Evolutionary conservation across 176 grass and related monocot species (phyloP), one percentile per base, ranked within the genome.

Genomic region (Cymbopogon citratus): DNA sequence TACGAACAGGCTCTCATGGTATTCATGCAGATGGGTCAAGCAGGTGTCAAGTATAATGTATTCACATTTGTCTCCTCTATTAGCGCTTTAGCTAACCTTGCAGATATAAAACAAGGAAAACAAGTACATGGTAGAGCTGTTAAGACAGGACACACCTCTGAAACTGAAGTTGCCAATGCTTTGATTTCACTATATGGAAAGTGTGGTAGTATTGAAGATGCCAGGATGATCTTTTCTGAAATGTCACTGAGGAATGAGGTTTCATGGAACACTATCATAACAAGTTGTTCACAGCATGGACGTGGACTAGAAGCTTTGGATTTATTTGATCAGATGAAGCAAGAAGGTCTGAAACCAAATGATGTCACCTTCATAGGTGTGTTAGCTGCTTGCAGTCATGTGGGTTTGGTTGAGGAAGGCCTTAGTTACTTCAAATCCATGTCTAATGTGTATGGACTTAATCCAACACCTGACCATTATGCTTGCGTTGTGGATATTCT

Each of bases 401-500:
- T 94, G 36, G 92, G 92, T 68, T 79, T 94, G 60, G 92, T 91
- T 65, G 84, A 94, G 56, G 77, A 91, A 76, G 92, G 92, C 24
- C 67, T 94, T 85, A 63, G 61, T 26, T 79, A 94, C 73, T 94
- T 91, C 52, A 87, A 84, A 66, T 89, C 92, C 40, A 94, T 94
- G 83, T 81, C 46, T 26, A n/a, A 45, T 49, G 80, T 78, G 8
- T 69, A 91, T 75, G 60, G 80, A 60, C 64, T 94, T 69, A 34
- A 69, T 84, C 75, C 83, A 57, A 88, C 59, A 44, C 80, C 81
- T 52, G 89, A 94, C 80, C 92, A 94, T 84, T 94, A 91, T 85
- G 92, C 89, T 87, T 91, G 86, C 67, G 77, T 94, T 79, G 86
- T 94, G 28, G 89, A 94, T 78, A 94, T 94, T 89, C 86, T 94